Evolutionary conservation across 1,284 basidiomycete genomes (phyloP).

Genomic region (Vanrija humicola): DNA sequence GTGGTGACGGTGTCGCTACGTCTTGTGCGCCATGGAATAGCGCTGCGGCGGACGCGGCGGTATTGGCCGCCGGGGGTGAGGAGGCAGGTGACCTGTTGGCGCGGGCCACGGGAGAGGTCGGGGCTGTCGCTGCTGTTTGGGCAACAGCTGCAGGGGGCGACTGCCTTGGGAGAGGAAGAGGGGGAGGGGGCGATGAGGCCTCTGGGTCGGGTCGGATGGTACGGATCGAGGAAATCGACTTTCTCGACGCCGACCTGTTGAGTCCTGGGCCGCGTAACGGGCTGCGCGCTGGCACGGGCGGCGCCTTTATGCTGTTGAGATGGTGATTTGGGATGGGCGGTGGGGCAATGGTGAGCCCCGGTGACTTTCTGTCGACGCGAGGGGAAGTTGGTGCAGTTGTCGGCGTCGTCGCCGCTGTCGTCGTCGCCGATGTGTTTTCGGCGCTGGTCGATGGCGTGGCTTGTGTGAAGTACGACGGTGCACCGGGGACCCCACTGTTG

Average conservation of each 20-base stretch:
- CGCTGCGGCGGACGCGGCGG: no score
- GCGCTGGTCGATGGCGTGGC: not conserved
- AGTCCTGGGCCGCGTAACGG: conserved; percentile 33
- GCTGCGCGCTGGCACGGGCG: conserved; percentile 42
- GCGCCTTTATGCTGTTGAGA: conserved; percentile 11
- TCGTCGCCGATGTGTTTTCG: no score
- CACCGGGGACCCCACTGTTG: no score
- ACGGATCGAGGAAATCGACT: not conserved
- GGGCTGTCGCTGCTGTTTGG: not conserved
- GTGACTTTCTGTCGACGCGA: conserved; percentile 20
- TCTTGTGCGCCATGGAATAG: no score
- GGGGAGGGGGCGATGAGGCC: not conserved
- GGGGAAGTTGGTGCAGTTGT: not conserved
- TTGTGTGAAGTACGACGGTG: no score
- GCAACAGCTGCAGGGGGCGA: no score
- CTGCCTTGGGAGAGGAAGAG: no score
- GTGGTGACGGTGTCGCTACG: not conserved
- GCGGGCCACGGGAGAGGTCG: not conserved
- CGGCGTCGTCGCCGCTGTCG: not conserved
- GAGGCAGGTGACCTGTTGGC: no score
- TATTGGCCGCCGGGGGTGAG: no score
- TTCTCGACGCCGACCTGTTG: not conserved
- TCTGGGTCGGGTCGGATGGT: not conserved
- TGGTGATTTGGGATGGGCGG: conserved; percentile 7
- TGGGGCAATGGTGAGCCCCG: conserved; percentile 25